These are phyloP conservation scores for Tylopilus sp. DNA, from an alignment of 768 basidiomycete genomes.

Conservation along the genomic window DNA sequence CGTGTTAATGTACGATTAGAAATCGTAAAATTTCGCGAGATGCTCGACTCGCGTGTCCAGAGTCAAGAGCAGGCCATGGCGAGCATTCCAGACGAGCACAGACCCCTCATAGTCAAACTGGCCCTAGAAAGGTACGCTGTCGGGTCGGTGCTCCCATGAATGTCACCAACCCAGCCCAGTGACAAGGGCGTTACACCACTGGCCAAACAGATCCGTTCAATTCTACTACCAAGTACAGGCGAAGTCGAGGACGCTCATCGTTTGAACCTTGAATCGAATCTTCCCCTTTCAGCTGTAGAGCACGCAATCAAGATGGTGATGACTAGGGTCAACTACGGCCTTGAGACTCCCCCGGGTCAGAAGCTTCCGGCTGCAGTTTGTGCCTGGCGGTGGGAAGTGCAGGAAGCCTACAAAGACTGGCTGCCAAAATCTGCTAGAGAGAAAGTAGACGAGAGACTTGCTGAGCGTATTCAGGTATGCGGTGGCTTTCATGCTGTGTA, in stretches of 20 bases:
- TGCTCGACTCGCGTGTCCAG: slow-evolving; percentile 56
- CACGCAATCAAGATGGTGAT: slow-evolving; percentile 60
- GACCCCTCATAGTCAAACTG: slow-evolving; percentile 75
- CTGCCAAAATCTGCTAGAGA: slow-evolving; percentile 64
- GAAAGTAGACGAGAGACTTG: slow-evolving; percentile 55
- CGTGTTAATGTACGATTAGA: slow-evolving; percentile 39
- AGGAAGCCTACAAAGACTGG: slow-evolving; percentile 53
- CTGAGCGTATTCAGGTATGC: slow-evolving; percentile 65
- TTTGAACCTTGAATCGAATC: slow-evolving; percentile 35
- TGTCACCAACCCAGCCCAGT: slow-evolving; percentile 37
- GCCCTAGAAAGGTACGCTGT: slow-evolving; percentile 75
- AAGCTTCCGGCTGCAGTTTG: slow-evolving; percentile 63
- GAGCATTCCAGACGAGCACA: slow-evolving; percentile 64
- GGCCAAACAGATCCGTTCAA: slow-evolving; percentile 65
- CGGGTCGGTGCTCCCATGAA: background rate
- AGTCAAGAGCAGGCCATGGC: slow-evolving; percentile 48
- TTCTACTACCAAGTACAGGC: slow-evolving; percentile 62
- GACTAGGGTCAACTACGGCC: slow-evolving; percentile 75
- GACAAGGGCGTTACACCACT: slow-evolving; percentile 67
- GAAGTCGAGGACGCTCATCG: slow-evolving; percentile 44
- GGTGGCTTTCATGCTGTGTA: background rate
- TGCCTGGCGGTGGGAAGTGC: slow-evolving; percentile 88
- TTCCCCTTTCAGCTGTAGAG: slow-evolving; percentile 54
- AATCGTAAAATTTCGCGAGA: slow-evolving; percentile 72
- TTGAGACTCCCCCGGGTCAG: slow-evolving; percentile 48